Conservation (phyloP, 768 basidiomycete genomes). For the Naganishia friedmannii region DNA sequence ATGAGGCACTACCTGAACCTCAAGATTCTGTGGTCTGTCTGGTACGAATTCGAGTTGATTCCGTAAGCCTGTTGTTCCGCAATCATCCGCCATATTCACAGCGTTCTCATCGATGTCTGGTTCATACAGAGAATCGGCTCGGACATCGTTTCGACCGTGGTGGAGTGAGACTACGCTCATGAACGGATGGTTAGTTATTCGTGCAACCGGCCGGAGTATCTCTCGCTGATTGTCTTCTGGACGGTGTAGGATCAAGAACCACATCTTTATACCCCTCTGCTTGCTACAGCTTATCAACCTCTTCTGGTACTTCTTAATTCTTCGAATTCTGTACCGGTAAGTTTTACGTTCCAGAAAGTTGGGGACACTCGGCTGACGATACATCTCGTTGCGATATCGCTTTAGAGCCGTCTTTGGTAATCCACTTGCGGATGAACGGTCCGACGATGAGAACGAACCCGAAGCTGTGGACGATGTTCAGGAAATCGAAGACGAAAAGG, state of each 20-base stretch:
- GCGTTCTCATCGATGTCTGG: background rate
- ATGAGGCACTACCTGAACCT: constrained; percentile 91
- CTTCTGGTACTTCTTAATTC: constrained; percentile 88
- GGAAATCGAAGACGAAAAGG: constrained; percentile 13
- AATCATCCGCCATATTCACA: background rate
- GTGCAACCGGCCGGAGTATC: background rate
- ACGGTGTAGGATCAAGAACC: constrained; percentile 65
- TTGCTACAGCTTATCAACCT: constrained; percentile 79
- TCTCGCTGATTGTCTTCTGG: background rate
- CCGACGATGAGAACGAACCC: constrained; percentile 61
- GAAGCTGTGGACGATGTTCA: constrained; percentile 33
- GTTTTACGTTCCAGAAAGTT: constrained; percentile 41
- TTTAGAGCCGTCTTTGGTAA: constrained; percentile 58
- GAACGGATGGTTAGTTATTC: constrained; percentile 56
- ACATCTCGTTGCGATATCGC: constrained; percentile 3
- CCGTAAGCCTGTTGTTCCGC: constrained; percentile 57
- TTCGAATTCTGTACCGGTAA: constrained; percentile 70
- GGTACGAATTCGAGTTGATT: constrained; percentile 69
- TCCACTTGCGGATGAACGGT: constrained; percentile 63
- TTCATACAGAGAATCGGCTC: constrained; percentile 18
- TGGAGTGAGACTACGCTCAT: constrained; percentile 65
- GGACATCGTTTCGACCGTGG: constrained; percentile 50
- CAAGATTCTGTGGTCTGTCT: constrained; percentile 80
- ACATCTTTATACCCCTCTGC: constrained; percentile 71
- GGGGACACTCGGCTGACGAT: background rate